Evolutionary conservation across 2,329 filamentous ascomycete species (phyloP).

Genomic region (Xylaria sp.): DNA sequence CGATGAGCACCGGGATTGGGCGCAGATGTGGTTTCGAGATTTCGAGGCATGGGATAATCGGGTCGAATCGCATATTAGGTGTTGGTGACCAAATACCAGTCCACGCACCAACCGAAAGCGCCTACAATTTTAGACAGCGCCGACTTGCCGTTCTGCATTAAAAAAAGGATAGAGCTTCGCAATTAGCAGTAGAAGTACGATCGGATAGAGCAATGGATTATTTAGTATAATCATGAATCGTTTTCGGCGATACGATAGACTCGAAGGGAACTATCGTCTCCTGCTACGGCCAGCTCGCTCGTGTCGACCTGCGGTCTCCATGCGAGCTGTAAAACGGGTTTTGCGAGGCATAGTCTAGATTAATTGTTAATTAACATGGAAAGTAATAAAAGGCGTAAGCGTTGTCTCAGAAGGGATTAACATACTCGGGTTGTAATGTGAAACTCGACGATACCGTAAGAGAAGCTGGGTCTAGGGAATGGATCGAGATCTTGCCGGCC

Average conservation of each 20-base stretch:
- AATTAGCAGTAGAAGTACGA: conserved; percentile 5
- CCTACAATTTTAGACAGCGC: conserved; percentile 10
- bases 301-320: conserved; percentile 66
- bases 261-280: conserved; percentile 70
- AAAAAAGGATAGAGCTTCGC: conserved; percentile 2
- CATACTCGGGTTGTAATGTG: conserved; percentile 54
- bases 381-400: neutral
- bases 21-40: conserved; percentile 15
- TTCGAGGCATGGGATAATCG: conserved; percentile 27
- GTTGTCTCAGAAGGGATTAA: conserved; percentile 21
- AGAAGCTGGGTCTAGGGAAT: conserved; percentile 53
- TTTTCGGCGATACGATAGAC: conserved; percentile 59
- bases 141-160: neutral
- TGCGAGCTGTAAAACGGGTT: conserved; percentile 71
- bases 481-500: conserved; percentile 58
- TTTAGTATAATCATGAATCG: conserved; percentile 28
- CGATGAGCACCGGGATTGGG: neutral
- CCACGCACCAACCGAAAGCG: neutral
- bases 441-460: conserved; percentile 52
- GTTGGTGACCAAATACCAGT: neutral
- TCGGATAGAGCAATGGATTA: conserved; percentile 1
- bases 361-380: conserved; percentile 31
- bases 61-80: conserved; percentile 9
- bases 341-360: conserved; percentile 66
- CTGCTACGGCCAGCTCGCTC: conserved; percentile 62